Percentiles rank a stretch among this genome's conserved stretches.
phyloP scores from a whole-genome alignment of 2,329 filamentous ascomycete species.

The Trichophyton verrucosum region DNA sequence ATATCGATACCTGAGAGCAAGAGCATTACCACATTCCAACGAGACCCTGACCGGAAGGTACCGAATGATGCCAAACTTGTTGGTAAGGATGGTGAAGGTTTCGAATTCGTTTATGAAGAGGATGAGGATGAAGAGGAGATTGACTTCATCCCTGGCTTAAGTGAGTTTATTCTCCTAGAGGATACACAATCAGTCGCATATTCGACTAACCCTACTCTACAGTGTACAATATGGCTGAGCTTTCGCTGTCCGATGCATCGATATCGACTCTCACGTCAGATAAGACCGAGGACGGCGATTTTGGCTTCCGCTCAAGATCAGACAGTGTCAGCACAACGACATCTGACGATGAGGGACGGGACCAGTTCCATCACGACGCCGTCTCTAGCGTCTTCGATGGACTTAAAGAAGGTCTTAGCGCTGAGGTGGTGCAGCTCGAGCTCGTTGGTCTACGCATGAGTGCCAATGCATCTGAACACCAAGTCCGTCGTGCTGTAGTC shows the following conservation, averaged over 20 bases:
- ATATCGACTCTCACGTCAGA: constrained; percentile 54
- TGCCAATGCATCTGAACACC: constrained; percentile 76
- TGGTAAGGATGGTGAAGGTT: constrained; percentile 47
- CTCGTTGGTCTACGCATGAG: constrained; percentile 87
- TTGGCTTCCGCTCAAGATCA: constrained; percentile 43
- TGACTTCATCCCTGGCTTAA: constrained; percentile 38
- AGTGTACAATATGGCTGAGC: constrained; percentile 42
- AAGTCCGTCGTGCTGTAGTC: constrained; percentile 77
- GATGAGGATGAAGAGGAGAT: constrained; percentile 49
- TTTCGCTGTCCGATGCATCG: constrained; percentile 39
- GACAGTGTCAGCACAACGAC: constrained; percentile 63
- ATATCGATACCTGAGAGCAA: constrained; percentile 33
- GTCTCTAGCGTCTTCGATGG: constrained; percentile 78
- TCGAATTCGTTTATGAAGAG: constrained; percentile 53
- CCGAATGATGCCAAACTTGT: constrained; percentile 43
- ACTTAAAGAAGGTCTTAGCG: constrained; percentile 56
- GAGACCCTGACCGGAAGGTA: constrained; percentile 32
- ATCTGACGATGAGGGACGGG: constrained; percentile 48
- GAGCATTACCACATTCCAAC: constrained; percentile 35
- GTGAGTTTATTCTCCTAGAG: not conserved
- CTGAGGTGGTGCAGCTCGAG: constrained; percentile 83
- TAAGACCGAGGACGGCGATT: constrained; percentile 30
- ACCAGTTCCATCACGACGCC: constrained; percentile 75
- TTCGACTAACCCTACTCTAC: constrained; percentile 9
- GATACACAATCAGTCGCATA: not conserved